Conservation (phyloP, 768 basidiomycete species). For the Dioszegia aurantiaca region DNA sequence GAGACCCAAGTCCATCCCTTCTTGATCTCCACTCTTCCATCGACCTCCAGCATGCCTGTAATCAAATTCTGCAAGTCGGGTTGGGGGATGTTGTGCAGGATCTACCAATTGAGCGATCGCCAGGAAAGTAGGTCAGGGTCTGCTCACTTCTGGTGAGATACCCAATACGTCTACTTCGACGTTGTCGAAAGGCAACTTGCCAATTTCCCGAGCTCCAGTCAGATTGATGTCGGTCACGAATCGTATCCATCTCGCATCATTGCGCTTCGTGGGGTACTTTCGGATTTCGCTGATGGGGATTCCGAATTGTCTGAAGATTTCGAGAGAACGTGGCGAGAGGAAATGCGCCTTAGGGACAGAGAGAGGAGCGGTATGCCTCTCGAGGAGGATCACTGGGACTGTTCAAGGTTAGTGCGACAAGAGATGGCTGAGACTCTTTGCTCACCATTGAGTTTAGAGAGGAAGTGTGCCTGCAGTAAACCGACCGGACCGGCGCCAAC, state of each 20-base stretch:
- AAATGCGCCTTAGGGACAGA: conserved; percentile 15
- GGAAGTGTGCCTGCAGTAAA: conserved; percentile 11
- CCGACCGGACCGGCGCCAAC: conserved; percentile 17
- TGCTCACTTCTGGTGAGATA: conserved; percentile 13
- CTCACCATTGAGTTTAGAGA: conserved; percentile 13
- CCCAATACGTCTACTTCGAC: conserved; percentile 9
- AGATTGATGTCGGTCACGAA: conserved; percentile 15
- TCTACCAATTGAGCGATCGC: conserved; percentile 15
- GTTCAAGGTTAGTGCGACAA: neutral
- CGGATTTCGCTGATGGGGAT: conserved; percentile 9
- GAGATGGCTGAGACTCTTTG: neutral
- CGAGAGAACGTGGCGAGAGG: conserved; percentile 12
- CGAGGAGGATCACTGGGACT: conserved; percentile 16
- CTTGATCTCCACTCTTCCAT: conserved; percentile 8
- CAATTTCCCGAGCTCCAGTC: conserved; percentile 13
- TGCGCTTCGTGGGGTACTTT: conserved; percentile 9
- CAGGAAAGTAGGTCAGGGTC: too few relatives aligned
- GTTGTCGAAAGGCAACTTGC: conserved; percentile 11
- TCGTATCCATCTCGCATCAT: conserved; percentile 13
- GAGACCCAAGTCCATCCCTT: conserved; percentile 18
- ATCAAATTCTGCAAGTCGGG: conserved; percentile 15
- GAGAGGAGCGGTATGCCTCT: conserved; percentile 9
- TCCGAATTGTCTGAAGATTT: conserved; percentile 16
- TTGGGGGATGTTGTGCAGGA: conserved; percentile 24
- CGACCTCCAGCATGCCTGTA: conserved; percentile 2